A percentile compares a stretch with the other conserved stretches of the same genome.
Conservation (phyloP, 352 stramenopile species). For the Pythium folliculosum region DNA sequence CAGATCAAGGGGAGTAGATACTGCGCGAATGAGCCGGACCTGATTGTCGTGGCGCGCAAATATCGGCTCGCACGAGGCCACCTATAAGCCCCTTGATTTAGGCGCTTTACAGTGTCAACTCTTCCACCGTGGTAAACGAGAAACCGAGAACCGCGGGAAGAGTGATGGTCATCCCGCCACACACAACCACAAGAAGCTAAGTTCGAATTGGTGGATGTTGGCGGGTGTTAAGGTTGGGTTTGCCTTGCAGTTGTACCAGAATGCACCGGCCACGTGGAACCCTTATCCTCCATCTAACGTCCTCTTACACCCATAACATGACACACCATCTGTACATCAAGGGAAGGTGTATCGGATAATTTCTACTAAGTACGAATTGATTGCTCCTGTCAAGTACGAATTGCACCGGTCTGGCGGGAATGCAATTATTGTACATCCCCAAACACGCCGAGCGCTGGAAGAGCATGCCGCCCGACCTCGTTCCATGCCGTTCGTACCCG, state of each 20-base stretch:
- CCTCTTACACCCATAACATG: slow-evolving; percentile 6
- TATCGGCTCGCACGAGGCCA: slow-evolving; percentile 28
- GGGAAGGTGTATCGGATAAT: background rate
- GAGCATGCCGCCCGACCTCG: too few species aligned
- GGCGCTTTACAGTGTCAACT: slow-evolving; percentile 36
- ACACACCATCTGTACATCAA: slow-evolving; percentile 7
- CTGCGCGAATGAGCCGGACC: slow-evolving; percentile 19
- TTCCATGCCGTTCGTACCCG: too few species aligned
- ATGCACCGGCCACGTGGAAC: background rate
- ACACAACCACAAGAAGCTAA: slow-evolving; percentile 25
- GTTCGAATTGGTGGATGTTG: slow-evolving; percentile 27
- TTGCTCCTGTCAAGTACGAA: background rate
- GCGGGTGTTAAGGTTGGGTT: slow-evolving; percentile 10
- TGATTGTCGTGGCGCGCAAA: slow-evolving; percentile 19
- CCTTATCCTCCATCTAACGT: slow-evolving; percentile 10
- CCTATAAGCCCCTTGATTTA: slow-evolving; percentile 28
- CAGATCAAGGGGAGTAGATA: slow-evolving; percentile 34
- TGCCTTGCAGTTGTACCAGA: background rate
- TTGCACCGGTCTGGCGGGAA: slow-evolving; percentile 8
- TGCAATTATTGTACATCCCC: slow-evolving; percentile 3
- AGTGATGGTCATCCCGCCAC: slow-evolving; percentile 34
- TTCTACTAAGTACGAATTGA: background rate
- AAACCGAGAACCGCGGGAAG: slow-evolving; percentile 41
- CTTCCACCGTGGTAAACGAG: slow-evolving; percentile 32
- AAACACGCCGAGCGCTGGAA: too few species aligned